Base-by-base conservation (phyloP, 2,329 filamentous ascomycete genomes). In the Neopestalotiopsis sp. region DNA sequence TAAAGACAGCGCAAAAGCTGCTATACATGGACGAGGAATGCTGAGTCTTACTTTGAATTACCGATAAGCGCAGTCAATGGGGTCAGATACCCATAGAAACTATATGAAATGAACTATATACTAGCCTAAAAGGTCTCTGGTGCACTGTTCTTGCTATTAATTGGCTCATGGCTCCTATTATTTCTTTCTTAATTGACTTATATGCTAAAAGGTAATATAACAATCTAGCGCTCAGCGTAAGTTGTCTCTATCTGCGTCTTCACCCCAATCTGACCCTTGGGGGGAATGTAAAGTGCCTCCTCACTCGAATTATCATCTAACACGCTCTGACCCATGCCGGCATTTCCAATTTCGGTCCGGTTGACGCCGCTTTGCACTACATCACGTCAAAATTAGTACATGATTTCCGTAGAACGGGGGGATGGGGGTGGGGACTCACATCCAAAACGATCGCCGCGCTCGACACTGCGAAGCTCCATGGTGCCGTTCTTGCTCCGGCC, bases 21-120 rank as follows among this genome's bases (percentile, higher is more conserved):
- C 10, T 38, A 86, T 45, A 10, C 17, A 67, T 5, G 40, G 65
- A 20, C 17, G 28, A 40, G 28, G 34, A 38, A n/a, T 20, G 30
- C n/a, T 64, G n/a, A 28, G 57, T 28, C 24, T 38, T 38, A 10
- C 6, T 38, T 38, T 38, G 34, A 56, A 56, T 7, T 56, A 56
- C 49, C 49, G 14, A 7, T n/a, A 56, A 17, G 17, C 49, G 49
- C 49, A 56, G 10, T 56, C 17, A 14, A 7, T 13, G 17, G 49
- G 34, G 34, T 38, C 10, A 38, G 34, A 38, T 38, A 38, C 10
- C 34, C 20, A 14, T 53, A n/a, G 17, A 53, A 53, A 17, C 30
- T 59, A 24, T 59, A 59, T 24, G 57, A 59, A 59, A 30, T 59
- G 57, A 53, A 53, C 9, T 17, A 53, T 20, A 53, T 53, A 53